Base-by-base conservation (phyloP, 257 asterid genomes). In the Ligustrum vulgare region DNA sequence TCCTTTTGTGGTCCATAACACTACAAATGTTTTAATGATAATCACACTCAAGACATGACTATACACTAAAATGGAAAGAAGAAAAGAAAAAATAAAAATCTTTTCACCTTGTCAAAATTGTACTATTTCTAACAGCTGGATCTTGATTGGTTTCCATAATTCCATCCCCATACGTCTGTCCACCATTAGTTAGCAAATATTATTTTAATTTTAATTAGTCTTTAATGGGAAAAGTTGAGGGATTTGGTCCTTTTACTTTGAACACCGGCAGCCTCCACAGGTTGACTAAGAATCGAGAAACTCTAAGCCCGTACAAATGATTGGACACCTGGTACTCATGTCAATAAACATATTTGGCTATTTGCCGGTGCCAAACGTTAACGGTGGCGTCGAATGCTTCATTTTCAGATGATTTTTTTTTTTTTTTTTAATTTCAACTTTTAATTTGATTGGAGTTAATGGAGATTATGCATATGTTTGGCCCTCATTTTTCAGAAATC, bases 101-200 rank as follows among this genome's bases (percentile, higher is more conserved):
- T n/a, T 51, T 51, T 16, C 13, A 20, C 72, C 62, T 22, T 11
- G 31, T 69, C 73, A 41, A 69, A 32, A 36, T 22, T 41, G 73
- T 69, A 43, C 73, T 18, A 69, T 2, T 69, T 39, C 2, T 39
- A 0, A 41, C 73, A 69, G 73, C 73, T 69, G 73, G 73, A 69
- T 69, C 73, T 37, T 69, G 62, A 23, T 18, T 41, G 49, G 32
- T 69, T 66, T 41, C 32, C 60, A 69, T 69, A 20, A 60, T 60
- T 60, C 66, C 66, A 60, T 60, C 33, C 32, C 65, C 2, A 2
- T 4, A 8, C 23, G 13, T 58, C 66, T 3, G 13, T 60, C 33
- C 13, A 9, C 28, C 63, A 1, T n/a, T 23, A 20, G 1, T 60
- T 1, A 28, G 1, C 31, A 28, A 28, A 28, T 28, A 28, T 28